Conservation (phyloP, 169 alveolate genomes). For the Babesia bigemina region DNA sequence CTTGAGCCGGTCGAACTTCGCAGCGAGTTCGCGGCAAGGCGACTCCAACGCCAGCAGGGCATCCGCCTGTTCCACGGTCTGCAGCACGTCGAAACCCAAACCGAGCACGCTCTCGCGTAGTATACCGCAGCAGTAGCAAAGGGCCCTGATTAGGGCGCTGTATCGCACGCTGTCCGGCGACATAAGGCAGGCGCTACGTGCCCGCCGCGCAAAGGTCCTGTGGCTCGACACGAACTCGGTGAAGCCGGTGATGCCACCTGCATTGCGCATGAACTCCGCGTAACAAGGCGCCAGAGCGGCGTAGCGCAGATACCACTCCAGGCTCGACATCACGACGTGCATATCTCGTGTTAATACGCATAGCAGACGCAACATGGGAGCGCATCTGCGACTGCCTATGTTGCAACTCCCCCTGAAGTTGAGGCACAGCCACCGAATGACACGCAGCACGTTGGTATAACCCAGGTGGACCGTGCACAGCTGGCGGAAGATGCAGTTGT, state of each 20-base stretch:
- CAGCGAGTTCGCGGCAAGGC: neutral
- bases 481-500: slow-evolving; percentile 19
- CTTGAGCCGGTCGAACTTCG: slow-evolving; percentile 7
- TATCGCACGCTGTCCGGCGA: slow-evolving; percentile 3
- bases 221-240: slow-evolving; percentile 11
- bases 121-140: slow-evolving; percentile 4
- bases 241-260: neutral
- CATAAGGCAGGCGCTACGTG: neutral
- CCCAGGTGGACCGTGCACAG: slow-evolving; percentile 26
- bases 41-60: neutral
- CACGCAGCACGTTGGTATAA: slow-evolving; percentile 5
- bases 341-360: slow-evolving; percentile 1
- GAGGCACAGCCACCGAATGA: slow-evolving; percentile 8
- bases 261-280: neutral
- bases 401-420: slow-evolving; percentile 4
- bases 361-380: neutral
- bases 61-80: neutral
- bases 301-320: slow-evolving; percentile 27
- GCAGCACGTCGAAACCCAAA: neutral
- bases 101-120: neutral
- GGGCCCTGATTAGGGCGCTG: neutral
- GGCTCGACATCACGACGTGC: neutral
- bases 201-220: neutral
- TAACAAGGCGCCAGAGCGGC: neutral
- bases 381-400: neutral